Evolutionary conservation across 208 protist genomes (phyloP), one percentile per base, ranked within the genome.

Genomic region (Acanthamoeba culbertsoni): DNA sequence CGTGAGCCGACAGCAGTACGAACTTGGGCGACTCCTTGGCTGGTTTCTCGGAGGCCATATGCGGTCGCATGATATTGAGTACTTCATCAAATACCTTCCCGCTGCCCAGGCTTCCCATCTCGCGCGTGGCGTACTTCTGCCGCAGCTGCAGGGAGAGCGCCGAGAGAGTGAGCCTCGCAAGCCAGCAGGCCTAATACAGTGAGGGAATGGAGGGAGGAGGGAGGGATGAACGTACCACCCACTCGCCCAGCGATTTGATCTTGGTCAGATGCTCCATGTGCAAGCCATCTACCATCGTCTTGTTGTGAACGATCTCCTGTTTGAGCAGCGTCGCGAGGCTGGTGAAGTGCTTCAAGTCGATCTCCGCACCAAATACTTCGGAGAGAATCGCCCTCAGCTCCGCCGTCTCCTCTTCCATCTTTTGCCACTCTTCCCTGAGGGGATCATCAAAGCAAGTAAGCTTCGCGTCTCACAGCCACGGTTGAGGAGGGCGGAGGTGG

Each of bases 71-170:
- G 73, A 26, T 46, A 40, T 18, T 28, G 43, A 57, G 10, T 6
- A 90, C 35, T 48, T 90, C 82, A 2, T 59, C 31, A 10, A 90
- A 65, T 42, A 90, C 7, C 31, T 42, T 90, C 6, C 82, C 68
- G 18, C 88, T 59, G 33, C 43, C 88, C 42, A 93, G 88, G 35
- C 31, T 55, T 2, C 88, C 88, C 88, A 75, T 84, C 65, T 84
- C 42, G 28, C 65, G 31, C n/a, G 88, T 93, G 8, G 68, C 43
- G 84, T 63, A 93, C 68, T 93, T 93, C 45, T 82, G 62, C 18
- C 28, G 14, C 51, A 79, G n/a, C 88, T 93, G 77, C 77, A 63
- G n/a, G 51, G 42, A n/a, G n/a, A n/a, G n/a, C n/a, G n/a, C n/a
- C n/a, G n/a, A n/a, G n/a, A n/a, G n/a, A n/a, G n/a, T n/a, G n/a